These are phyloP conservation scores for Pyrenophora teres DNA, from an alignment of 2,329 filamentous ascomycete genomes.

Conservation along the genomic window DNA sequence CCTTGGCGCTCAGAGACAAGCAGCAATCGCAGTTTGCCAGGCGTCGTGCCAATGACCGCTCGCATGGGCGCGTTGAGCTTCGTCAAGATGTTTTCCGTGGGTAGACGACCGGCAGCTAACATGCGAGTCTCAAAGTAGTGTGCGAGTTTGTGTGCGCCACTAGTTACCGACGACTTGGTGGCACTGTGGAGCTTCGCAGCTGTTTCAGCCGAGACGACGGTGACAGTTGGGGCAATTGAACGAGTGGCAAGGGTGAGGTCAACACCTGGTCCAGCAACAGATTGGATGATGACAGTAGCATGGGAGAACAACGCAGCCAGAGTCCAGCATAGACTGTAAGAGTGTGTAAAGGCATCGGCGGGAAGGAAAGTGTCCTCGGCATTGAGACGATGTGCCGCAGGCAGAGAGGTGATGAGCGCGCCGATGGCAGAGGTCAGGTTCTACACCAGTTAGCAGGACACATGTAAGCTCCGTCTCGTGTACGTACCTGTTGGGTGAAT, in stretches of 20 bases:
- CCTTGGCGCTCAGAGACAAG: constrained; percentile 77
- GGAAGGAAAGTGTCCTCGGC: constrained; percentile 82
- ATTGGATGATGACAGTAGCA: constrained; percentile 84
- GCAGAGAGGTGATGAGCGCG: constrained; percentile 75
- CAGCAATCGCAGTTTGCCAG: constrained; percentile 78
- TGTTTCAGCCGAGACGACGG: constrained; percentile 77
- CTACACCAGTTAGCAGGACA: constrained; percentile 39
- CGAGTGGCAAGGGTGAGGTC: constrained; percentile 75
- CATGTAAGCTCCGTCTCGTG: too few species aligned
- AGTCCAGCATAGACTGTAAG: constrained; percentile 78
- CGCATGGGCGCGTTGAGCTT: constrained; percentile 64
- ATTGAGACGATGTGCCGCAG: constrained; percentile 72
- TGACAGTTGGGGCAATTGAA: constrained; percentile 77
- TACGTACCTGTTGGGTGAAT: constrained; percentile 70
- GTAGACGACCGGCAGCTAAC: constrained; percentile 76
- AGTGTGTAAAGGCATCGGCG: constrained; percentile 77
- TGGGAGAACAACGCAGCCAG: constrained; percentile 84
- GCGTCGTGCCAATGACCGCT: constrained; percentile 64
- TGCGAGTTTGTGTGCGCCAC: constrained; percentile 67
- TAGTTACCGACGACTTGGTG: constrained; percentile 63
- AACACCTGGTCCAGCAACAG: constrained; percentile 74
- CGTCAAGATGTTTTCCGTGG: constrained; percentile 66
- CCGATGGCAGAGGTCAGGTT: constrained; percentile 90
- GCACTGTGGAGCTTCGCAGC: constrained; percentile 70
- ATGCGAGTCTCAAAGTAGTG: constrained; percentile 74